These are phyloP conservation scores for Mesostigma viride DNA, from an alignment of 139 green algal genomes.

Conservation along the genomic window DNA sequence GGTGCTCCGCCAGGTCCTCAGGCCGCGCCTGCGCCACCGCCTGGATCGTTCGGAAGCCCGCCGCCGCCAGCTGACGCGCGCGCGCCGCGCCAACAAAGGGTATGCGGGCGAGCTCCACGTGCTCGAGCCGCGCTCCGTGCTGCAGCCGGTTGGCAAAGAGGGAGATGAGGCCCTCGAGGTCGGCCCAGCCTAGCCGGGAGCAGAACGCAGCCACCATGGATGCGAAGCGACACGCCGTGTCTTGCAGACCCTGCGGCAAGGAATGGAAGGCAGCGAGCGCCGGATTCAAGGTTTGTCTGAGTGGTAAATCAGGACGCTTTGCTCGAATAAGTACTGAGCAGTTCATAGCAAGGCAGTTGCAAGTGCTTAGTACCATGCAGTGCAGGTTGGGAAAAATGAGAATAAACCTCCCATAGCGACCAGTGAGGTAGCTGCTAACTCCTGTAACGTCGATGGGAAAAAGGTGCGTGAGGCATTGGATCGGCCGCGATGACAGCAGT, in stretches of 20 bases:
- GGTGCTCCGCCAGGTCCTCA: neutral
- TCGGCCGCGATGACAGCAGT: too few species aligned
- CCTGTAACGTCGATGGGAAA: too few species aligned
- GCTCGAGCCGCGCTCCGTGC: constrained; percentile 19
- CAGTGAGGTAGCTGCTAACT: too few species aligned
- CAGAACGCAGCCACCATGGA: constrained; percentile 24
- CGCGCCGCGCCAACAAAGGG: constrained; percentile 22
- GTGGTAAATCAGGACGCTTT: too few species aligned
- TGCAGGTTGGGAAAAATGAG: too few species aligned
- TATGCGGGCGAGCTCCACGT: constrained; percentile 29
- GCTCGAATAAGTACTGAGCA: too few species aligned
- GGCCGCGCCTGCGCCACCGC: neutral
- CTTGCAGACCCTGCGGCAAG: constrained; percentile 23
- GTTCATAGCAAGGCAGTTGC: too few species aligned
- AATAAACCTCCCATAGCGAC: too few species aligned
- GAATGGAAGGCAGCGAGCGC: too few species aligned
- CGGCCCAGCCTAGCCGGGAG: constrained; percentile 19
- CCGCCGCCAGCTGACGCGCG: neutral
- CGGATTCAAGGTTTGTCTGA: too few species aligned
- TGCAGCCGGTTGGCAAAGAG: constrained; percentile 24
- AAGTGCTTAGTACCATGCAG: too few species aligned
- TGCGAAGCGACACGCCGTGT: constrained; percentile 20
- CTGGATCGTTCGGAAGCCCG: neutral
- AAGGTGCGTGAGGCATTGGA: too few species aligned
- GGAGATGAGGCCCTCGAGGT: constrained; percentile 23